Conservation (phyloP, 495 filamentous ascomycete species). For the Umbilicaria muhlenbergii region DNA sequence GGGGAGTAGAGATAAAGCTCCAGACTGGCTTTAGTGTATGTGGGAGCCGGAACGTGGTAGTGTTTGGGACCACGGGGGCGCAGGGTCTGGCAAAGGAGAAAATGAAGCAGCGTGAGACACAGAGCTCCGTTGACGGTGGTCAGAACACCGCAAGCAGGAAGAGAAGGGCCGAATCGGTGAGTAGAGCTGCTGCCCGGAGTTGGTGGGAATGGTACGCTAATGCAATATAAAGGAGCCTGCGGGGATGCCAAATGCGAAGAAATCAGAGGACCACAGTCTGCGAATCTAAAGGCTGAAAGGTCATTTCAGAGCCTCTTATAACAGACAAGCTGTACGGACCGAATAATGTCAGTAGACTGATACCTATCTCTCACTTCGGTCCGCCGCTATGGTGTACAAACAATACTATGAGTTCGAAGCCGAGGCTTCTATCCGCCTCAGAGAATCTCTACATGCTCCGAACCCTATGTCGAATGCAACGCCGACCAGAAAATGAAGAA, state of each 20-base stretch:
- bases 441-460: too few species aligned
- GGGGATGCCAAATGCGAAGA: neutral
- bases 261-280: too few species aligned
- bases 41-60: constrained; percentile 5
- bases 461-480: too few species aligned
- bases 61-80: neutral
- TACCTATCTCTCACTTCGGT: too few species aligned
- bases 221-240: constrained; percentile 1
- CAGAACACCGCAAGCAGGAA: constrained; percentile 8
- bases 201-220: neutral
- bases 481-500: too few species aligned
- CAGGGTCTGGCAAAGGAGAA: neutral
- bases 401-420: too few species aligned
- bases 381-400: too few species aligned
- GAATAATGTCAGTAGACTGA: too few species aligned
- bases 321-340: too few species aligned
- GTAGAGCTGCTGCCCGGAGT: constrained; percentile 1
- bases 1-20: constrained; percentile 3
- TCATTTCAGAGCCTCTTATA: too few species aligned
- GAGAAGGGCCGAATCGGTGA: constrained; percentile 18
- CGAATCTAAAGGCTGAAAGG: too few species aligned
- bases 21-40: neutral
- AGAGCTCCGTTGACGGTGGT: neutral
- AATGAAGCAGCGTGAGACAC: neutral
- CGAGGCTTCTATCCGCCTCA: too few species aligned